Conservation (phyloP, 1,284 basidiomycete species). For the Kwoniella shivajii region DNA sequence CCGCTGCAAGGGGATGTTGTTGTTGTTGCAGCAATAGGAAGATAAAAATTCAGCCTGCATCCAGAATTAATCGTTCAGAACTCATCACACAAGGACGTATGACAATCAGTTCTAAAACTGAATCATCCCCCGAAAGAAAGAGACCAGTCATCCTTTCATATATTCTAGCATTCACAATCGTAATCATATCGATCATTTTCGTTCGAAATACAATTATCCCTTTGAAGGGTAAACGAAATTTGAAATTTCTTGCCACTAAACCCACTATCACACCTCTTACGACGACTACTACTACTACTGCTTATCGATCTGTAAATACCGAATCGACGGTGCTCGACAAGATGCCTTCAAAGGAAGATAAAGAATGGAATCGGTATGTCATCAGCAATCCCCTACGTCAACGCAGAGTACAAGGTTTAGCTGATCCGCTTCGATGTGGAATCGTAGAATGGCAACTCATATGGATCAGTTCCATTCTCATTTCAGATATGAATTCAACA, state of each 20-base stretch:
- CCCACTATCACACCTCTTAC: not conserved
- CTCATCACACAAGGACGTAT: too few relatives aligned
- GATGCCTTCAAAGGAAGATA: constrained; percentile 25
- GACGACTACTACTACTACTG: not conserved
- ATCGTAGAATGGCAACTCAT: constrained; percentile 38
- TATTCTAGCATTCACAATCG: not conserved
- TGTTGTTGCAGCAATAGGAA: too few relatives aligned
- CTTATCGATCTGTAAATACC: not conserved
- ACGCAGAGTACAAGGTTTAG: too few relatives aligned
- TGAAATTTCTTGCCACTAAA: not conserved
- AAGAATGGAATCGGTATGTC: constrained; percentile 35
- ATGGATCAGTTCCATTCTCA: constrained; percentile 50
- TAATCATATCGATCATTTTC: constrained; percentile 8
- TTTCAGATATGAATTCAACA: constrained; percentile 47
- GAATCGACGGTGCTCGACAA: not conserved
- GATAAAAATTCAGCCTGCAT: too few relatives aligned
- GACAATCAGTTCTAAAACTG: too few relatives aligned
- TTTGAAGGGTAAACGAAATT: constrained; percentile 1
- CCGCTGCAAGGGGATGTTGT: too few relatives aligned
- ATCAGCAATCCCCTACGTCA: not conserved
- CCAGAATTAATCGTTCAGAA: too few relatives aligned
- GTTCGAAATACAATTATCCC: not conserved
- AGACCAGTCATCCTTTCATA: not conserved
- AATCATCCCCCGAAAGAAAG: too few relatives aligned
- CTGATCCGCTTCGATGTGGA: not conserved